Percentiles rank a stretch among this genome's conserved stretches.
These are phyloP conservation scores for Dioscorea dumetorum DNA, from an alignment of 106 monocot genomes.

Conservation along the genomic window DNA sequence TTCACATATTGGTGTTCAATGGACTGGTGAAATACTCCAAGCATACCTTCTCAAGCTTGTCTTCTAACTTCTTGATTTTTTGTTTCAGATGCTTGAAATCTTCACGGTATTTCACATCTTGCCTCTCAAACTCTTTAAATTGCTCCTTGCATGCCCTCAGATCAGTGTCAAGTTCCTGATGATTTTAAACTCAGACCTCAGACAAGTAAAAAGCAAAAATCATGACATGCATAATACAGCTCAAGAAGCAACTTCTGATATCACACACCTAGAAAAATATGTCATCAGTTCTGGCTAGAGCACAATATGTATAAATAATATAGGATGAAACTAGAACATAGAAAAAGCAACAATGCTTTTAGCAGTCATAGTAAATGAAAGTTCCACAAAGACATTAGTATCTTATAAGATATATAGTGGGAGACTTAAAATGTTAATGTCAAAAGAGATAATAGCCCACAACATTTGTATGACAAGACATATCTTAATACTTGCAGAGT, in stretches of 20 bases:
- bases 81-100: slow-evolving; percentile 91
- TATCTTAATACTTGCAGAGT: too few species aligned
- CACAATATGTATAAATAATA: too few species aligned
- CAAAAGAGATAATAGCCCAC: too few species aligned
- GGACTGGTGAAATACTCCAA: background rate
- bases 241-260: background rate
- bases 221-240: background rate
- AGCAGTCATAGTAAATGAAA: too few species aligned
- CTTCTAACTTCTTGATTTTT: slow-evolving; percentile 75
- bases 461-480: too few species aligned
- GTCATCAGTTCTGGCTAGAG: background rate
- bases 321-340: too few species aligned
- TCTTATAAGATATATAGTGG: too few species aligned
- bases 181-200: slow-evolving; percentile 6
- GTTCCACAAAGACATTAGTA: too few species aligned
- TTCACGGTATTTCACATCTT: slow-evolving; percentile 79
- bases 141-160: slow-evolving; percentile 74
- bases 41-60: slow-evolving; percentile 74
- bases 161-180: slow-evolving; percentile 79
- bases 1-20: background rate
- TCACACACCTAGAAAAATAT: background rate
- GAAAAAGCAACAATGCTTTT: too few species aligned
- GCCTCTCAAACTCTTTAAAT: slow-evolving; percentile 87
- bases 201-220: background rate
- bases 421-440: too few species aligned